A percentile compares a stretch with the other conserved stretches of the same genome.
These are phyloP conservation scores for Ganoderma lingzhi DNA, from an alignment of 1,284 basidiomycete genomes.

Conservation along the genomic window DNA sequence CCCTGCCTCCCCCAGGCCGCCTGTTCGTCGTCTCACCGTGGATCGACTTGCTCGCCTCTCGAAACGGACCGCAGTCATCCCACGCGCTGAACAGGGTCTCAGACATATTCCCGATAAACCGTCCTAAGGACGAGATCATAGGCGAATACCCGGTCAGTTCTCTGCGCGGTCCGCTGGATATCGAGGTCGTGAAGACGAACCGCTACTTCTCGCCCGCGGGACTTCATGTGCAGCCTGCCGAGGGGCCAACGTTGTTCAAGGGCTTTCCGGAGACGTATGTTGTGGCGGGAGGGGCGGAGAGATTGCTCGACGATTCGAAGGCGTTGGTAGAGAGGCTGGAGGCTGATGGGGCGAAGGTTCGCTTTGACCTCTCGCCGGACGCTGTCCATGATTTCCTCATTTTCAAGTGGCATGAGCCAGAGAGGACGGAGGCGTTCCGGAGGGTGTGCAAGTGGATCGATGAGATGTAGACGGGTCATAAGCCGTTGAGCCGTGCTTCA, in stretches of 20 bases:
- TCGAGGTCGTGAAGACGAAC: conserved; percentile 22
- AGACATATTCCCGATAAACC: conserved; percentile 28
- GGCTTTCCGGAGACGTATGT: conserved; percentile 37
- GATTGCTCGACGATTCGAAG: conserved; percentile 36
- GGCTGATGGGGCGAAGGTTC: conserved; percentile 29
- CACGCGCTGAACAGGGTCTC: conserved; percentile 16
- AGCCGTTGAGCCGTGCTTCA: not conserved
- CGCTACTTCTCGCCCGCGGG: conserved; percentile 34
- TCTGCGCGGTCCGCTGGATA: conserved; percentile 25
- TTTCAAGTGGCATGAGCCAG: conserved; percentile 34
- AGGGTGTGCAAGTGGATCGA: conserved; percentile 27
- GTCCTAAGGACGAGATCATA: conserved; percentile 11
- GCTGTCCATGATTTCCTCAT: conserved; percentile 31
- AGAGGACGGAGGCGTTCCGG: conserved; percentile 26
- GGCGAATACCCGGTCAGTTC: conserved; percentile 20
- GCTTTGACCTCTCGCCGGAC: conserved; percentile 23
- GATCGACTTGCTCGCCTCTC: conserved; percentile 56
- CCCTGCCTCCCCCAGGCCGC: conserved; percentile 45
- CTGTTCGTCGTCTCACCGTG: conserved; percentile 63
- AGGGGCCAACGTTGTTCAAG: conserved; percentile 29
- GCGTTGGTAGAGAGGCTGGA: conserved; percentile 31
- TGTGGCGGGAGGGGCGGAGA: conserved; percentile 36
- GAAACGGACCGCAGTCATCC: conserved; percentile 43
- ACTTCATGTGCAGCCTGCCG: conserved; percentile 14
- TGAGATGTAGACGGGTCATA: not conserved